Conservation (phyloP, 2,329 filamentous ascomycete species). For the Cladophialophora carrionii region DNA sequence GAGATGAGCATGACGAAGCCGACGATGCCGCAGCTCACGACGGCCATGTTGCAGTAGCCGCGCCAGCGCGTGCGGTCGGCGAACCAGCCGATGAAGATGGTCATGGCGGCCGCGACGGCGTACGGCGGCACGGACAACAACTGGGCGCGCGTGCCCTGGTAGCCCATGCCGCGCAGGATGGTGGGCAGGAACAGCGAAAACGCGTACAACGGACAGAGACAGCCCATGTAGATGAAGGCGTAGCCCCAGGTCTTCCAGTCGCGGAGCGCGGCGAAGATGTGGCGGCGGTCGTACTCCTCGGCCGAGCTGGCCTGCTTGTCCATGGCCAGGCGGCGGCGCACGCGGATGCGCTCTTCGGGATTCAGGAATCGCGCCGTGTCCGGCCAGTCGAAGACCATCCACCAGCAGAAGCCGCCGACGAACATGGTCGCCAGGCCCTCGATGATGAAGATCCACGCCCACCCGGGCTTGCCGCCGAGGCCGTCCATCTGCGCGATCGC, state of each 20-base stretch:
- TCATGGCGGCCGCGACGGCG: conserved; percentile 61
- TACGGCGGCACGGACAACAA: conserved; percentile 70
- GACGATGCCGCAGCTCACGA: conserved; percentile 69
- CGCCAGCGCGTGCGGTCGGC: conserved; percentile 62
- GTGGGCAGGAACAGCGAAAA: conserved; percentile 63
- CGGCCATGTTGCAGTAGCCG: conserved; percentile 71
- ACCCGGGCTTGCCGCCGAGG: conserved; percentile 46
- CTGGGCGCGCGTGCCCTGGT: conserved; percentile 62
- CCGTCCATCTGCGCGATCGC: conserved; percentile 51
- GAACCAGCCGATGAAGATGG: conserved; percentile 59
- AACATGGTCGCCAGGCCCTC: conserved; percentile 48
- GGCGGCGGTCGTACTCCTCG: conserved; percentile 49
- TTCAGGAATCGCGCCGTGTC: conserved; percentile 54
- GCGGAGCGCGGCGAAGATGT: conserved; percentile 54
- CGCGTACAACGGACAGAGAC: conserved; percentile 60
- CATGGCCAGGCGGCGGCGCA: conserved; percentile 46
- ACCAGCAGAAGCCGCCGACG: conserved; percentile 49
- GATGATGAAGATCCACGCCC: conserved; percentile 55
- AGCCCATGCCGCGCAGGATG: conserved; percentile 61
- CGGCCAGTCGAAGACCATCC: conserved; percentile 56
- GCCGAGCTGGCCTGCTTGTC: conserved; percentile 50
- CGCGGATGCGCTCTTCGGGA: conserved; percentile 46
- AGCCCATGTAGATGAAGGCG: conserved; percentile 55
- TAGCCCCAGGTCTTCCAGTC: conserved; percentile 56
- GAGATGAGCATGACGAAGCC: conserved; percentile 79